Base-by-base conservation (phyloP, 768 basidiomycete species). In the Sporobolomyces pararoseus region DNA sequence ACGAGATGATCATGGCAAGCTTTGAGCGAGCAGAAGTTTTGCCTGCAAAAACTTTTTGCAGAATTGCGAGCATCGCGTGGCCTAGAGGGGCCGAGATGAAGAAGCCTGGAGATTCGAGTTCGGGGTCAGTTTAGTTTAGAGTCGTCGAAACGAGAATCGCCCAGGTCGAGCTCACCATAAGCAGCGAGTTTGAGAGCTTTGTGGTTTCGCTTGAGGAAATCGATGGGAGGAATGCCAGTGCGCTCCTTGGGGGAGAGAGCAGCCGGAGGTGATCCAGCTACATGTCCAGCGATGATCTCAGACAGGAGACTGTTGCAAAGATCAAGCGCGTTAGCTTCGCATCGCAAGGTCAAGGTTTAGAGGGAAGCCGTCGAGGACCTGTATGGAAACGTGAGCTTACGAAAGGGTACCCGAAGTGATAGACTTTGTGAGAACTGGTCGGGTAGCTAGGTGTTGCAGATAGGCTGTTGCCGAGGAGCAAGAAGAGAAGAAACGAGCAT, bases 351-450 rank as follows among this genome's bases (percentile, higher is more conserved):
- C n/a, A n/a, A n/a, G n/a, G n/a, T n/a, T n/a, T n/a, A n/a, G n/a
- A n/a, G n/a, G n/a, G n/a, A n/a, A n/a, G n/a, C n/a, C n/a, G n/a
- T n/a, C n/a, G n/a, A n/a, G n/a, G n/a, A n/a, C n/a, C n/a, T n/a
- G n/a, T n/a, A n/a, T n/a, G n/a, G n/a, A n/a, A n/a, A n/a, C n/a
- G n/a, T 86, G 79, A 68, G 69, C 54, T 58, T 23, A 78, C 80
- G 54, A 61, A 44, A 72, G 71, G 2, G 63, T 75, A 85, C 88
- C 87, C 60, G 87, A 85, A 0, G 91, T 93, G 72, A 87, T 71
- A 12, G 87, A 85, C 81, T 93, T 93, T 51, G 91, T 93, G 50
- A 89, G 83, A 62, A 92, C 81, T 1, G 91, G 91, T 75, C 88
- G 83, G 7, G 81, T 77, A 1, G 85, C 81, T 59, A 93, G 86